A percentile compares a stretch with the other conserved stretches of the same genome.
Evolutionary conservation across 805 yeast species (phyloP).

Genomic region (Pichia californica): DNA sequence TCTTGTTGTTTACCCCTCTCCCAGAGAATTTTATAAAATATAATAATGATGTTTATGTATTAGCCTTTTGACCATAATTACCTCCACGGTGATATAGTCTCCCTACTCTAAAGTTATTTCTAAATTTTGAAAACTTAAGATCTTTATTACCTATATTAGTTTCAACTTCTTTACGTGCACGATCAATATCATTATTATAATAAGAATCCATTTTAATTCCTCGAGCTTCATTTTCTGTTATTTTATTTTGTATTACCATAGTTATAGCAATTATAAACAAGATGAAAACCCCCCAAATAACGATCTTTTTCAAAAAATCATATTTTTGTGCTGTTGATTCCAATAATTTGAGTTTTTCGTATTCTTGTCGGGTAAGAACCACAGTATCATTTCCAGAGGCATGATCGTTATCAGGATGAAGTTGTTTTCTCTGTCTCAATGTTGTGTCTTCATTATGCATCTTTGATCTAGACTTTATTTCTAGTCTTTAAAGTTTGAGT

Average conservation of each 20-base stretch:
- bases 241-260: neutral
- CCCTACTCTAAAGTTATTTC: constrained; percentile 5
- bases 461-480: no score
- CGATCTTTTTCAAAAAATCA: neutral
- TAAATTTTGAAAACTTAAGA: neutral
- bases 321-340: neutral
- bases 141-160: neutral
- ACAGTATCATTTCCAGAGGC: neutral
- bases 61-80: constrained; percentile 7
- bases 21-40: no score
- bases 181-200: neutral
- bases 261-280: neutral
- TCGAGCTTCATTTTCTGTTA: neutral
- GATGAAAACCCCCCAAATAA: neutral
- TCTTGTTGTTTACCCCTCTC: no score
- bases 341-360: neutral
- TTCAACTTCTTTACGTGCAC: neutral
- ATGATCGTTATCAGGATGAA: no score
- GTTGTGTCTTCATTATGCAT: no score
- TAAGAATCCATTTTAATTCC: neutral
- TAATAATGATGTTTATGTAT: no score
- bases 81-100: constrained; percentile 14
- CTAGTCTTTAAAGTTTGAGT: no score
- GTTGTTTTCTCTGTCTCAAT: no score
- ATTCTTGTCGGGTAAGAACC: neutral